Evolutionary conservation across 1,284 basidiomycete species (phyloP), one percentile per base, ranked within the genome.

Genomic region (Cerrena zonata): DNA sequence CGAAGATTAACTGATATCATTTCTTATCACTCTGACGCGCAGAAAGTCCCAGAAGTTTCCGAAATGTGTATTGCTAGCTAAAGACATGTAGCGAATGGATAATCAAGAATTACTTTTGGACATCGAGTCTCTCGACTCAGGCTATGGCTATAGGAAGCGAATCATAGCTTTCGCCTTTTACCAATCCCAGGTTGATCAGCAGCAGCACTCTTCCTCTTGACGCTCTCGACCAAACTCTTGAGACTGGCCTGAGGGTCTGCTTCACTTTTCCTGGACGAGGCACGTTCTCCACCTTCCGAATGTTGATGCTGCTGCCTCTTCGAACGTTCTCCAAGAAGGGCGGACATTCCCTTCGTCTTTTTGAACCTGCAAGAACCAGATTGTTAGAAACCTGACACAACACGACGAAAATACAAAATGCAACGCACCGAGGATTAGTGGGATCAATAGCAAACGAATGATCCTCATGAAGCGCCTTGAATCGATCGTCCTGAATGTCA

Each of bases 371-470:
- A 34, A 34, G 18, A 34, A 39, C 49, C 36, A 56, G 51, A 12
- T 18, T 37, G 34, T 58, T 18, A 55, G 56, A 22, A 21, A 53
- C 47, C 37, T n/a, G n/a, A 45, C 51, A 12, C 48, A 47, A 47
- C 46, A 2, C 39, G 27, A 39, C 12, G 22, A 15, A 23, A 36
- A 45, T n/a, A 21, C 12, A 40, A 37, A 40, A 27, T 23, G 50
- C 45, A 2, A 76, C 91, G 58, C 62, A 94, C 93, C 85, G 89
- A 65, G 95, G 92, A 71, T 98, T 91, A 45, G 84, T 91, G 19
- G 96, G 95, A 67, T 99, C 96, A 59, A 99, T 92, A 0, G 95
- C 94, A 62, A 91, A 99, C 41, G 85, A 80, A 61, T 93, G 84
- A 63, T 99, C 90, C 57, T 97, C 90, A 64, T 94, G 87, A 44